Percentiles rank a stretch among this genome's conserved stretches.
These are phyloP conservation scores for Babesia ovis DNA, from an alignment of 169 alveolate genomes.

Conservation along the genomic window DNA sequence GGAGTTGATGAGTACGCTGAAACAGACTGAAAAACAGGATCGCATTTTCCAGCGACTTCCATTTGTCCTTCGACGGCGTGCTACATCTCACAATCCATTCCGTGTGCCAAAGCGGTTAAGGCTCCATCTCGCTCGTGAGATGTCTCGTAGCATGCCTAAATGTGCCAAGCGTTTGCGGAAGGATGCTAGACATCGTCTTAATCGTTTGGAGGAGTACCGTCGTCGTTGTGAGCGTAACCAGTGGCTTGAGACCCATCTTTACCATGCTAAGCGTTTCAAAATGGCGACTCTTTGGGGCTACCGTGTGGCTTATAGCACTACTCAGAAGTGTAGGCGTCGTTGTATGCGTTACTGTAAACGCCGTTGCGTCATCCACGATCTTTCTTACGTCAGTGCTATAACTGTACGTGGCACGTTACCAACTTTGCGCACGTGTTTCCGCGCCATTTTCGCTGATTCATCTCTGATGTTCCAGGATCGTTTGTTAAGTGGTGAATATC, in stretches of 20 bases:
- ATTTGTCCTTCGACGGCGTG: conserved; percentile 87
- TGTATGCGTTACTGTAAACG: conserved; percentile 27
- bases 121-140: conserved; percentile 70
- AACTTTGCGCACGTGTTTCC: conserved; percentile 19
- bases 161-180: conserved; percentile 62
- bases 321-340: conserved; percentile 59
- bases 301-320: conserved; percentile 76
- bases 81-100: conserved; percentile 93
- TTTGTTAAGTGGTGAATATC: conserved; percentile 14
- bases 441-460: conserved; percentile 31
- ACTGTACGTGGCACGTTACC: conserved; percentile 42
- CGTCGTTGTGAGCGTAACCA: conserved; percentile 72
- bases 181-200: conserved; percentile 67
- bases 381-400: conserved; percentile 45
- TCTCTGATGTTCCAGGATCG: conserved; percentile 38
- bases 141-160: conserved; percentile 74
- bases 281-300: conserved; percentile 88
- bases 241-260: conserved; percentile 92
- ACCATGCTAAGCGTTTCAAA: conserved; percentile 90
- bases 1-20: conserved; percentile 42
- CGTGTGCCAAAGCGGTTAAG: conserved; percentile 87
- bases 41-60: conserved; percentile 87
- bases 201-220: conserved; percentile 69
- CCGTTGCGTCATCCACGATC: conserved; percentile 50
- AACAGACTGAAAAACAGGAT: conserved; percentile 56